Conservation (phyloP, 441 rosid genomes). For the Brassica hybrid region DNA sequence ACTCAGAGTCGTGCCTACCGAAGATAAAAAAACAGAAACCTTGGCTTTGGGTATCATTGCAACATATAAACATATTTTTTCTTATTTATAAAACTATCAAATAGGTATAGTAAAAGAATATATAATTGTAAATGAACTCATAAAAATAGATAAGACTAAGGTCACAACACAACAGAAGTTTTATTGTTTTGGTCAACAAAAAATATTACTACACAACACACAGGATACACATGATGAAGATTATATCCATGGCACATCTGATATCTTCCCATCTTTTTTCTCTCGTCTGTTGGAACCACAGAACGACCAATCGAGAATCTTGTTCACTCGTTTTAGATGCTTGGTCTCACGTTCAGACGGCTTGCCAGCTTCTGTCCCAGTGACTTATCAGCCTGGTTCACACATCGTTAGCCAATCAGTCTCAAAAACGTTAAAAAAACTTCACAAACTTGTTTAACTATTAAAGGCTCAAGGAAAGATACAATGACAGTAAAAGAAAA, state of each 20-base stretch:
- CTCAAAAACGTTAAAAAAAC: not conserved
- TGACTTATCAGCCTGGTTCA: slow-evolving; percentile 69
- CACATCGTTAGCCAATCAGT: slow-evolving; percentile 13
- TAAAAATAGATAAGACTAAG: not conserved
- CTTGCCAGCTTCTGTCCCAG: slow-evolving; percentile 86
- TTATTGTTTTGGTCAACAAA: not conserved
- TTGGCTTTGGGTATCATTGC: no score
- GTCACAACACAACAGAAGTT: not conserved
- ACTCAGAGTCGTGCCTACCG: no score
- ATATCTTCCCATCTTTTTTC: slow-evolving; percentile 15
- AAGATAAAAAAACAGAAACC: no score
- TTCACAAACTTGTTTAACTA: not conserved
- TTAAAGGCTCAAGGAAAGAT: not conserved
- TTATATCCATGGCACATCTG: slow-evolving; percentile 22
- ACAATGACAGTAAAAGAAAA: not conserved
- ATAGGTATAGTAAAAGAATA: not conserved
- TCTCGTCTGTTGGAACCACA: slow-evolving; percentile 31
- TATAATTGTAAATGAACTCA: not conserved
- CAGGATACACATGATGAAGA: slow-evolving; percentile 32
- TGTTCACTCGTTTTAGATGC: slow-evolving; percentile 32
- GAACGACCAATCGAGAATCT: slow-evolving; percentile 35
- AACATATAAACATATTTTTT: no score
- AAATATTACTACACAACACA: slow-evolving; percentile 3
- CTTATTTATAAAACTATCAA: not conserved
- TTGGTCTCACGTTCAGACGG: slow-evolving; percentile 71